Evolutionary conservation across 108 stramenopile genomes (phyloP).

Genomic region (Pseudonitzschia pungens): DNA sequence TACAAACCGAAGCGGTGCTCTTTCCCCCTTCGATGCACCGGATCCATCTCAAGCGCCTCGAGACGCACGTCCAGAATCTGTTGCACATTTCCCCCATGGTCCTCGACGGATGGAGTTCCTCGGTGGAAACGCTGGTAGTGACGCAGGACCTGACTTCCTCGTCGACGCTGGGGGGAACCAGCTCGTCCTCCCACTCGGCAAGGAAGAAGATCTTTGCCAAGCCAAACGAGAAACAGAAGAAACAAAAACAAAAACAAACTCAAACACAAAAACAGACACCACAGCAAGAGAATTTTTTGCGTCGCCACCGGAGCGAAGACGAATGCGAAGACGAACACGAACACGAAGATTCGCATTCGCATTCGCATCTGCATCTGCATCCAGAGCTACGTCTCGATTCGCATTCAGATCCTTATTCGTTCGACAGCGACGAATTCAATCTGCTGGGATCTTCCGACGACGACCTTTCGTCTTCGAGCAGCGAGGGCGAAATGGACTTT

Average conservation of each 20-base stretch:
- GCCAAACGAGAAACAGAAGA: background rate
- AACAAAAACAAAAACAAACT: too few species aligned
- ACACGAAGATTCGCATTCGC: too few species aligned
- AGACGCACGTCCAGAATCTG: background rate
- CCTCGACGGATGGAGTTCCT: background rate
- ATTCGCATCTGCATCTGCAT: too few species aligned
- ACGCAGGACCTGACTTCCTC: background rate
- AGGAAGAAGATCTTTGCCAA: background rate
- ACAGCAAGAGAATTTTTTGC: background rate
- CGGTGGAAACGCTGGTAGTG: background rate
- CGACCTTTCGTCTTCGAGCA: background rate
- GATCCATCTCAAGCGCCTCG: background rate
- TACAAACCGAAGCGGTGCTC: background rate
- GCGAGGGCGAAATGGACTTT: background rate
- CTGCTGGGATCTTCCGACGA: background rate
- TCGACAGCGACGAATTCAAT: background rate
- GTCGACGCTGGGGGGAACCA: too few species aligned
- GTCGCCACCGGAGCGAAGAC: background rate
- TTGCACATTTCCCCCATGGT: background rate
- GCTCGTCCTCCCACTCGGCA: too few species aligned
- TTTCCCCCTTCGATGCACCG: background rate
- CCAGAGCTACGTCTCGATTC: too few species aligned
- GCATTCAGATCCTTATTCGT: too few species aligned
- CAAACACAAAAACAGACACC: too few species aligned
- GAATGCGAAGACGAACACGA: too few species aligned